phyloP scores from a whole-genome alignment of 2,329 filamentous ascomycete species.

The Aureobasidium sp. region DNA sequence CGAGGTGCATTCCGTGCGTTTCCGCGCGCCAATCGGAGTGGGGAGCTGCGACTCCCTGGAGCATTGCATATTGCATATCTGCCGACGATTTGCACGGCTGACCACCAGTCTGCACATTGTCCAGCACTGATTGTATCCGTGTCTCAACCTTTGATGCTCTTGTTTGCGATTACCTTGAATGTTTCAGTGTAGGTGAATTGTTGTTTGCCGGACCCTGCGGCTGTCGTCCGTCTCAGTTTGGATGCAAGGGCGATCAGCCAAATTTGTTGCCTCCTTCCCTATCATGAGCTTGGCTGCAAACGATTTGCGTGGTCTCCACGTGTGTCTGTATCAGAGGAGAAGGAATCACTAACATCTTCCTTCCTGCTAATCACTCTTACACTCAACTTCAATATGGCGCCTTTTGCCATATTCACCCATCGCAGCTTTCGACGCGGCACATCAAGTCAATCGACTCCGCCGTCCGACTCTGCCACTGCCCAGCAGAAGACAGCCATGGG shows the following conservation, averaged over 20 bases:
- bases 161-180: neutral
- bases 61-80: neutral
- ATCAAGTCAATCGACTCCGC: neutral
- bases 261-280: conserved; percentile 10
- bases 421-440: conserved; percentile 18
- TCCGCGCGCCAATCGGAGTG: conserved; percentile 8
- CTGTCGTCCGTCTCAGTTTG: neutral
- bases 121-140: neutral
- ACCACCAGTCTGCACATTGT: conserved; percentile 10
- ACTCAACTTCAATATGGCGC: conserved; percentile 10
- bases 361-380: neutral
- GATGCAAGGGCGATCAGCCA: conserved; percentile 18
- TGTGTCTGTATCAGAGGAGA: conserved; percentile 7
- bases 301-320: conserved; percentile 17
- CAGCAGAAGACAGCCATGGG: conserved; percentile 17
- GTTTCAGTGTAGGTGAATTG: neutral
- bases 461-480: neutral
- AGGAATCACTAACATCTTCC: conserved; percentile 9
- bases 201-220: conserved; percentile 12
- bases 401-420: conserved; percentile 12
- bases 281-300: conserved; percentile 18
- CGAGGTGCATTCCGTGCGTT: neutral
- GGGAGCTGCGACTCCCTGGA: neutral
- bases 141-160: conserved; percentile 2
- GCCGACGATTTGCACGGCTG: conserved; percentile 2